phyloP scores from a whole-genome alignment of 768 basidiomycete species.

The Lactarius sp. region DNA sequence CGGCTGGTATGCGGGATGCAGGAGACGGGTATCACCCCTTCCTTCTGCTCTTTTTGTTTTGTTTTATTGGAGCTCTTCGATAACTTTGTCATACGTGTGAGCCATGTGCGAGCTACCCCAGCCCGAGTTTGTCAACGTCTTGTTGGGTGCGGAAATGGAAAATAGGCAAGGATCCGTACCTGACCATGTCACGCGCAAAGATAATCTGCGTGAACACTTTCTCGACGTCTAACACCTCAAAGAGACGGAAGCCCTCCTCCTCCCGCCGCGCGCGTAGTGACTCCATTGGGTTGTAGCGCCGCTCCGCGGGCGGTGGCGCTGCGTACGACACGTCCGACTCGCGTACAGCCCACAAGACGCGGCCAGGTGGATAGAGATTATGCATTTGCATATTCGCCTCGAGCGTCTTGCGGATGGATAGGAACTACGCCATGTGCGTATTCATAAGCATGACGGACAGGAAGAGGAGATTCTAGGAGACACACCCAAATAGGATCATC shows the following conservation, averaged over 20 bases:
- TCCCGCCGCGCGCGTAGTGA: conserved; percentile 27
- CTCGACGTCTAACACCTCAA: conserved; percentile 73
- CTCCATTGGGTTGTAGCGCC: conserved; percentile 17
- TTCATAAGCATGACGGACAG: not conserved
- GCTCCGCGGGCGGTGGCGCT: conserved; percentile 34
- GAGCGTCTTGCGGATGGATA: conserved; percentile 75
- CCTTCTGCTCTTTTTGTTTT: not conserved
- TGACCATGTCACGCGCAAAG: conserved; percentile 79
- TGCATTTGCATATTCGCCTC: conserved; percentile 78
- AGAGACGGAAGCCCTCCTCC: conserved; percentile 59
- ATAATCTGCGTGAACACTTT: conserved; percentile 76
- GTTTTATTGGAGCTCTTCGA: conserved; percentile 51
- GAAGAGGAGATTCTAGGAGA: not conserved
- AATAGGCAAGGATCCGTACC: conserved; percentile 38
- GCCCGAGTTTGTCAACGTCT: conserved; percentile 1
- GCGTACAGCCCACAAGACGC: conserved; percentile 74
- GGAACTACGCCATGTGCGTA: conserved; percentile 44
- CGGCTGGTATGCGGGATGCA: not conserved
- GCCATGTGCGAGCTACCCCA: conserved; percentile 63
- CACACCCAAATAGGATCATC: conserved; percentile 40
- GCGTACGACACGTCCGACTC: conserved; percentile 63
- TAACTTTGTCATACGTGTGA: conserved; percentile 70
- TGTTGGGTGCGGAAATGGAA: not conserved
- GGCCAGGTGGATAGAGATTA: conserved; percentile 70
- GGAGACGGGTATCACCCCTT: not conserved